phyloP scores from a whole-genome alignment of 2,329 filamentous ascomycete species.

The Ascochyta fabae region DNA sequence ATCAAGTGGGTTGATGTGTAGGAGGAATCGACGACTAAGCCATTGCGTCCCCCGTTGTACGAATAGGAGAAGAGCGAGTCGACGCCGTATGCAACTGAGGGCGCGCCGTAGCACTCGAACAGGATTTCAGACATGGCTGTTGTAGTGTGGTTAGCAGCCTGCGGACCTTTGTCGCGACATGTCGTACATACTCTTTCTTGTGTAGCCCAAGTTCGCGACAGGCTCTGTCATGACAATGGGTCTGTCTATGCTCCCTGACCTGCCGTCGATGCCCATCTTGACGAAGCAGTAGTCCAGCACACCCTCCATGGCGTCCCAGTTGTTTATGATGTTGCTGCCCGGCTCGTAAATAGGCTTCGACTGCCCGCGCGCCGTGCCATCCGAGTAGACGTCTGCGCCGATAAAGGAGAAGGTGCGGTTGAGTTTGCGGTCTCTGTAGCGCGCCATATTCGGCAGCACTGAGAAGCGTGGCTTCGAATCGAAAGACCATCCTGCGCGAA shows the following conservation, averaged over 20 bases:
- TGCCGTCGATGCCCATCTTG: constrained; percentile 84
- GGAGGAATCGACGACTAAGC: constrained; percentile 88
- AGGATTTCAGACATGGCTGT: constrained; percentile 95
- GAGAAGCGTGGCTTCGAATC: constrained; percentile 80
- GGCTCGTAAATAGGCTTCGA: constrained; percentile 90
- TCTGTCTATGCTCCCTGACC: constrained; percentile 76
- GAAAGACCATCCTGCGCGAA: constrained; percentile 96
- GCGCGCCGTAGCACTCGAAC: constrained; percentile 93
- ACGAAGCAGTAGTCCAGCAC: constrained; percentile 93
- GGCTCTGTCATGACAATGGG: constrained; percentile 96
- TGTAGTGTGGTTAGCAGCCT: constrained; percentile 31
- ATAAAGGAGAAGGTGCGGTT: constrained; percentile 92
- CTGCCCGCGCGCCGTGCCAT: constrained; percentile 90
- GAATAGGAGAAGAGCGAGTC: constrained; percentile 96
- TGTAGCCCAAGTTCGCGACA: constrained; percentile 87
- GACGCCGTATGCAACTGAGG: constrained; percentile 90
- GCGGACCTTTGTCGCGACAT: neutral
- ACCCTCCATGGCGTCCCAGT: constrained; percentile 98
- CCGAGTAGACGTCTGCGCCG: constrained; percentile 90
- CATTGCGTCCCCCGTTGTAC: constrained; percentile 86
- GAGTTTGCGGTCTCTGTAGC: constrained; percentile 92
- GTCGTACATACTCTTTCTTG: constrained; percentile 74
- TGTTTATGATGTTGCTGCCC: constrained; percentile 88
- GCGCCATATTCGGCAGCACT: constrained; percentile 88
- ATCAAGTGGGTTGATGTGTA: constrained; percentile 95